phyloP scores from a whole-genome alignment of 2,329 filamentous ascomycete genomes.

The Cladosporium phlei region DNA sequence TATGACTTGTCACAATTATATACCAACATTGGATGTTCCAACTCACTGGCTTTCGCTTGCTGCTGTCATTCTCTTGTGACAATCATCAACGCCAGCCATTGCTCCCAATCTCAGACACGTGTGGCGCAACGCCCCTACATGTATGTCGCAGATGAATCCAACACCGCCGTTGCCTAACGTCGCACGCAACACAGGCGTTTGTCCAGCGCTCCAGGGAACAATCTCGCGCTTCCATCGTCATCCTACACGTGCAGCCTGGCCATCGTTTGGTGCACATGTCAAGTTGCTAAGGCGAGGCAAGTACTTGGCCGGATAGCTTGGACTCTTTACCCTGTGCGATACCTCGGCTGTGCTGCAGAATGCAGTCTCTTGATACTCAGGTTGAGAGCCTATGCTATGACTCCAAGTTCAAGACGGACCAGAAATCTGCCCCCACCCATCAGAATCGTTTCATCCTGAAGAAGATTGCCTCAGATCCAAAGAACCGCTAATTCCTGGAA shows the following conservation, averaged over 20 bases:
- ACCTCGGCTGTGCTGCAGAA: too few relatives aligned
- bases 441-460: too few relatives aligned
- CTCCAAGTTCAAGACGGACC: too few relatives aligned
- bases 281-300: too few relatives aligned
- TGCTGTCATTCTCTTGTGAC: not conserved
- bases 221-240: constrained; percentile 3
- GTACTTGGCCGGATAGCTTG: too few relatives aligned
- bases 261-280: too few relatives aligned
- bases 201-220: not conserved
- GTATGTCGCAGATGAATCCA: not conserved
- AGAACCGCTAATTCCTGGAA: too few relatives aligned
- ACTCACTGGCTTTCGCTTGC: not conserved
- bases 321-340: too few relatives aligned
- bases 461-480: too few relatives aligned
- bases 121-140: not conserved
- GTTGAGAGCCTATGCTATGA: too few relatives aligned
- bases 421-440: too few relatives aligned
- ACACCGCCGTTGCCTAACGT: constrained; percentile 2
- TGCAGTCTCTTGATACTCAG: too few relatives aligned
- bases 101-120: not conserved
- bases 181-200: constrained; percentile 1
- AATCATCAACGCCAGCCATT: not conserved
- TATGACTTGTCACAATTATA: not conserved
- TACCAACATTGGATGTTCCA: not conserved
- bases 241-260: not conserved